These are phyloP conservation scores for Serendipita vermifera DNA, from an alignment of 768 basidiomycete species.

Conservation along the genomic window DNA sequence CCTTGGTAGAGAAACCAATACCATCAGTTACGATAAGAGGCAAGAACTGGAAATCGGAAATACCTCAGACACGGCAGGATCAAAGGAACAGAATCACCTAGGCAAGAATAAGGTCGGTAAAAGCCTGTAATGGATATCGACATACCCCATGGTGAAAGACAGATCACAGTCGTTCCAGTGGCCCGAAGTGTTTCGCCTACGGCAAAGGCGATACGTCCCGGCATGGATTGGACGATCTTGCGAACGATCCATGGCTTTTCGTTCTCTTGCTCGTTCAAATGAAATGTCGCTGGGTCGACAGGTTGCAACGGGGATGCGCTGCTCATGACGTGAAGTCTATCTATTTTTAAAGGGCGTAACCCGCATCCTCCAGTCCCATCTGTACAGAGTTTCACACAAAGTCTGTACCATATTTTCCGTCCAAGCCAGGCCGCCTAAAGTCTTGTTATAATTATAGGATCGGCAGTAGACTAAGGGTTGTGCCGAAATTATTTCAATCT, in stretches of 20 bases:
- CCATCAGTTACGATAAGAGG: too few species aligned
- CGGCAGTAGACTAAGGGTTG: too few species aligned
- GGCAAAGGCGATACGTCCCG: conserved; percentile 38
- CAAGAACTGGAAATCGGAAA: too few species aligned
- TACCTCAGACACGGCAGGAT: conserved; percentile 42
- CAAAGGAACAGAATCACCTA: conserved; percentile 46
- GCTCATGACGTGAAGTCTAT: background rate
- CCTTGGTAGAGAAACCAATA: too few species aligned
- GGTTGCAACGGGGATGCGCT: conserved; percentile 13
- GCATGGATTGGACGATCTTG: conserved; percentile 48
- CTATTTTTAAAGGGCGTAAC: too few species aligned
- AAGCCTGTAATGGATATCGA: too few species aligned
- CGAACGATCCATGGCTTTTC: conserved; percentile 49
- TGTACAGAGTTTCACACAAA: too few species aligned
- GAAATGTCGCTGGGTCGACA: conserved; percentile 14
- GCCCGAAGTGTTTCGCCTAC: conserved; percentile 37
- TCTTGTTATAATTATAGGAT: too few species aligned
- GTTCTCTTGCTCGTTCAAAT: conserved; percentile 36
- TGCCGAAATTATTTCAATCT: too few species aligned
- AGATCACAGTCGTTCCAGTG: conserved; percentile 44
- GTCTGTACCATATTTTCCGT: too few species aligned
- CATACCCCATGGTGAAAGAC: conserved; percentile 44
- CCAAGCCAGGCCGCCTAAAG: too few species aligned
- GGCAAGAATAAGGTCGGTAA: conserved; percentile 1
- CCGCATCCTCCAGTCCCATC: too few species aligned